Percentiles rank a stretch among this genome's conserved stretches.
phyloP scores from a whole-genome alignment of 2,329 filamentous ascomycete species.

The Curvularia verruculosa region DNA sequence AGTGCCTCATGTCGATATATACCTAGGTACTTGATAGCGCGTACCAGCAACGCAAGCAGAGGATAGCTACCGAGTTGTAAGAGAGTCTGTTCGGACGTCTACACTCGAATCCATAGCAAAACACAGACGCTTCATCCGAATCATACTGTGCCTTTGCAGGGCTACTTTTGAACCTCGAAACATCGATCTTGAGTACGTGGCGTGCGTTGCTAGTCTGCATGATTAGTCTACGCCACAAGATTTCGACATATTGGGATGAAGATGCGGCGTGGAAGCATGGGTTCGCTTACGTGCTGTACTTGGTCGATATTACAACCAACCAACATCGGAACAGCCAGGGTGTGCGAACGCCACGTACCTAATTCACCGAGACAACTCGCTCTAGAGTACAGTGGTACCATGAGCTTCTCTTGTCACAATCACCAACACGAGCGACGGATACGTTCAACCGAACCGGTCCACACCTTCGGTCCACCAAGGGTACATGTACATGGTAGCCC shows the following conservation, averaged over 20 bases:
- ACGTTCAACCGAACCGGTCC: neutral
- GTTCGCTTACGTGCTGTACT: conserved; percentile 36
- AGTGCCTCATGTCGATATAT: conserved; percentile 72
- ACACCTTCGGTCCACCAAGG: neutral
- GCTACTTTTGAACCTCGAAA: conserved; percentile 45
- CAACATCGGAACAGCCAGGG: conserved; percentile 4
- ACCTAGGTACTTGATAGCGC: conserved; percentile 67
- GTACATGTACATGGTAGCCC: neutral
- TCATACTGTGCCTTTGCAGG: conserved; percentile 49
- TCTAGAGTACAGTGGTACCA: neutral
- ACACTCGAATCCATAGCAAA: conserved; percentile 76
- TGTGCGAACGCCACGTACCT: neutral
- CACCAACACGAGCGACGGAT: neutral
- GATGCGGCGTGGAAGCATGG: conserved; percentile 29
- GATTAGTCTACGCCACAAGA: conserved; percentile 34
- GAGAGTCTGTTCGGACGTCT: conserved; percentile 65
- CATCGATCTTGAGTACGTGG: conserved; percentile 30
- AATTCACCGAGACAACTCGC: neutral
- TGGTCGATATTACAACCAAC: conserved; percentile 12
- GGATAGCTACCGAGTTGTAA: conserved; percentile 51
- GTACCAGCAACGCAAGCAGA: conserved; percentile 57
- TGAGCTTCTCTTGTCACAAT: neutral
- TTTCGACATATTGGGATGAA: conserved; percentile 26
- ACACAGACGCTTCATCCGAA: conserved; percentile 55
- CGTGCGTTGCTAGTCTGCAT: conserved; percentile 23